phyloP scores from a whole-genome alignment of 148 eudicot genomes.

The Rhododendron mucronatum region DNA sequence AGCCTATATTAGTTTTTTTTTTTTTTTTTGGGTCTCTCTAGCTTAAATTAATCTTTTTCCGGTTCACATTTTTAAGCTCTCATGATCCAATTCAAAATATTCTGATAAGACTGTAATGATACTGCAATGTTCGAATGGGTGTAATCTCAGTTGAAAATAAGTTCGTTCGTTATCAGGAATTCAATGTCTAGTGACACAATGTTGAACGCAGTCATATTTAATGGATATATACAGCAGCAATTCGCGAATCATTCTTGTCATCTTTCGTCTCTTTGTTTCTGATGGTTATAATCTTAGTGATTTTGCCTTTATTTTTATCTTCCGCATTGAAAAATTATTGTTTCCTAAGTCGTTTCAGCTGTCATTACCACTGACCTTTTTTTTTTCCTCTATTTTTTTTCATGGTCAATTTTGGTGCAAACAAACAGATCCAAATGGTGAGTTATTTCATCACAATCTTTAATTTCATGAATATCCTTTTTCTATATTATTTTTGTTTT shows the following conservation, averaged over 20 bases:
- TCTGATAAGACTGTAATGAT: no score
- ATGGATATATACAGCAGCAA: no score
- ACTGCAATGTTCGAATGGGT: neutral
- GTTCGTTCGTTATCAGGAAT: neutral
- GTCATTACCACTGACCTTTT: neutral
- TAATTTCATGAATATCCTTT: neutral
- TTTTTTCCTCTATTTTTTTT: neutral
- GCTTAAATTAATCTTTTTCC: neutral
- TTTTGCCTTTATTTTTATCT: no score
- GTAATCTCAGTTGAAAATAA: neutral
- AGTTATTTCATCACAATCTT: slow-evolving; percentile 1
- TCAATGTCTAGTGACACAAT: neutral
- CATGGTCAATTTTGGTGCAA: slow-evolving; percentile 3
- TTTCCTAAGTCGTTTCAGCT: neutral
- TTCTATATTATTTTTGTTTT: neutral
- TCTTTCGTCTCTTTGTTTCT: neutral
- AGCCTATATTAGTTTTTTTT: no score
- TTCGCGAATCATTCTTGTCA: neutral
- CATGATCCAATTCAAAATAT: neutral
- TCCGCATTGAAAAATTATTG: neutral
- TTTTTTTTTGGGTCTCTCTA: no score
- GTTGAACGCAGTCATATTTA: neutral
- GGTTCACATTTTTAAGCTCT: neutral
- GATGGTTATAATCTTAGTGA: no score
- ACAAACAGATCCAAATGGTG: slow-evolving; percentile 70